Base-by-base conservation (phyloP, 768 basidiomycete species). In the Suillus alpinus region DNA sequence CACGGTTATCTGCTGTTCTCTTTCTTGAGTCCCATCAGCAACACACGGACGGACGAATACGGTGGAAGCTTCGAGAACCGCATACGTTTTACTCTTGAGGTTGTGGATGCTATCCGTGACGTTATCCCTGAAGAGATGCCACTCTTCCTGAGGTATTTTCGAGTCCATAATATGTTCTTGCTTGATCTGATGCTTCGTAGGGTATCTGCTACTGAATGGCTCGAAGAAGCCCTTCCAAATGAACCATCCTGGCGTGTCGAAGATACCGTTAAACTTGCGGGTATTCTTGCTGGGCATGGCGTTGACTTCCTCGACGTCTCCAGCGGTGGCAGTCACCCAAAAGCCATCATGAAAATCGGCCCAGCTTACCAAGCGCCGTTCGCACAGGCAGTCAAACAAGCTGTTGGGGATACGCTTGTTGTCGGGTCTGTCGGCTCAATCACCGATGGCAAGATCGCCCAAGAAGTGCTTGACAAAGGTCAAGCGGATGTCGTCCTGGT, bases 241-340 rank as follows among this genome's bases (percentile, higher is more conserved):
- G 83, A 88, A 62, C 80, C 81, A 12, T 83, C 83, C 6, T 91
- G 92, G 91, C 80, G 82, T 16, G 63, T 82, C 1, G 84, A 88
- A 68, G 91, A 93, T 68, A 89, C 87, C 2, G 83, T 82, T 26
- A 75, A 80, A 36, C 75, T 92, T 26, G 83, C 86, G 2, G 74
- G 77, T 18, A 80, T 86, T 63, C 79, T 93, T 18, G 78, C 77
- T 18, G 79, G 82, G 14, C 80, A 85, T 47, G 90, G 90, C 6
- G 81, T 93, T 56, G 92, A 93, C 71, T 76, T 94, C 39, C 73
- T 94, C 50, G 92, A 94, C 65, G 81, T 90, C 39, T 88, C 86
- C 4, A 79, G 80, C 0, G 90, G 85, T 3, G 92, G 91, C 1
- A 83, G 80, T 56, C 75, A 80, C 60, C 69, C 78, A 1, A 65